Conservation (phyloP, 2,329 filamentous ascomycete species). For the Diaporthe destruens region DNA sequence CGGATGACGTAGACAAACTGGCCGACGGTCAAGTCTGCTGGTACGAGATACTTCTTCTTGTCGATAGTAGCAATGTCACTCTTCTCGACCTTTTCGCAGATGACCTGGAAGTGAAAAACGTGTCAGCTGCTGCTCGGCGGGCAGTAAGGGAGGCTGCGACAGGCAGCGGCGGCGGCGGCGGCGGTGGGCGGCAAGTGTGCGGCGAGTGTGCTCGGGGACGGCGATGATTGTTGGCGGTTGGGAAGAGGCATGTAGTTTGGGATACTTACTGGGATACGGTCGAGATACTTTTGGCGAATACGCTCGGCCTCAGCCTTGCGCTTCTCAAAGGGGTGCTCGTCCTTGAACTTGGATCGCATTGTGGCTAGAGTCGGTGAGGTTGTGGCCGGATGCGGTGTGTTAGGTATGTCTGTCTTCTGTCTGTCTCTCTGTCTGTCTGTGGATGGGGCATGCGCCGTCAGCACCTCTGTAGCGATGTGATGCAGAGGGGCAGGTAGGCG, state of each 20-base stretch:
- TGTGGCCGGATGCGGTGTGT: constrained; percentile 42
- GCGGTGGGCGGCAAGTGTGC: background rate
- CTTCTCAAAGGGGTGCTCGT: constrained; percentile 99
- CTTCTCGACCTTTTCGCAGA: constrained; percentile 99
- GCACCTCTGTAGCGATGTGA: background rate
- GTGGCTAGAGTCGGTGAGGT: constrained; percentile 57
- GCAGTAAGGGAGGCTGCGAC: background rate
- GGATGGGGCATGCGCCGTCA: background rate
- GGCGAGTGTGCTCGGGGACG: background rate
- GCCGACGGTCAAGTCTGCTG: constrained; percentile 95
- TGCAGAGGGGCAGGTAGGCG: background rate
- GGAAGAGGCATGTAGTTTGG: background rate
- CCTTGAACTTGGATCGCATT: constrained; percentile 99
- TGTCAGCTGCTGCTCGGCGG: constrained; percentile 36
- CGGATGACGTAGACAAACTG: constrained; percentile 99
- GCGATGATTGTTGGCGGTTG: background rate
- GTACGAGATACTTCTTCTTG: constrained; percentile 99
- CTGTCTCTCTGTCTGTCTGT: background rate
- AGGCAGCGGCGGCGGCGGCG: background rate
- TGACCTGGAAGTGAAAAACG: constrained; percentile 74
- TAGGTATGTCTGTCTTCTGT: background rate
- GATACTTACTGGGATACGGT: constrained; percentile 92
- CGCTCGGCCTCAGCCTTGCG: constrained; percentile 99
- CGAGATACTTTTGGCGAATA: constrained; percentile 98
- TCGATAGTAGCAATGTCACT: constrained; percentile 99